phyloP scores from a whole-genome alignment of 23 red algal genomes.

The Gracilaria domingensis region DNA sequence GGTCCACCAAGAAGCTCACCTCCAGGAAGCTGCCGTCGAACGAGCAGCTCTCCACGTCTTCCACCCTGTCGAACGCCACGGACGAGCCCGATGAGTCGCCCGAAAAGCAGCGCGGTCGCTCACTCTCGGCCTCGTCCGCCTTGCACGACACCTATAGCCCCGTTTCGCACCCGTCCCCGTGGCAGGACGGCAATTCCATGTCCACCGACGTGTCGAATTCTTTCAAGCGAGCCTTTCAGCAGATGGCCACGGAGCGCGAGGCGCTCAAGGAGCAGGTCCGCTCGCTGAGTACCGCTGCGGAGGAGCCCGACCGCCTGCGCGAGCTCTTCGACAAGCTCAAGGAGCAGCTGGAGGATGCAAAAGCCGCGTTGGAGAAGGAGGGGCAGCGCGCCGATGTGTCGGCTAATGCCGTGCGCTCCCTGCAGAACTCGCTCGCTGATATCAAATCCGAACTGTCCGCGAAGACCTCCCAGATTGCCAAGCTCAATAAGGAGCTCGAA shows the following conservation, averaged over 20 bases:
- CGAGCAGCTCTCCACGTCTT: slow-evolving; percentile 36
- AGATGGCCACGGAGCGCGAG: slow-evolving; percentile 66
- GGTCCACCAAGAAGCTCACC: background rate
- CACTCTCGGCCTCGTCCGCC: background rate
- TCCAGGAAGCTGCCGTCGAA: background rate
- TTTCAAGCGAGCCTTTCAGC: slow-evolving; percentile 69
- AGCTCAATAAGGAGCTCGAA: slow-evolving; percentile 62
- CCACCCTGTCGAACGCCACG: slow-evolving; percentile 1
- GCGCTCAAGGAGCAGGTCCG: slow-evolving; percentile 20
- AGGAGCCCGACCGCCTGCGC: slow-evolving; percentile 25
- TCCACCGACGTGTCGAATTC: slow-evolving; percentile 57
- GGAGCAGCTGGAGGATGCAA: slow-evolving; percentile 62
- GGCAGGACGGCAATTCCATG: slow-evolving; percentile 43
- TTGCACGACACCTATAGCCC: background rate
- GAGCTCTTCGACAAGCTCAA: slow-evolving; percentile 5
- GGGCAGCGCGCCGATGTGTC: slow-evolving; percentile 9
- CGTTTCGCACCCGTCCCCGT: slow-evolving; percentile 9
- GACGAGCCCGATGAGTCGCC: slow-evolving; percentile 20
- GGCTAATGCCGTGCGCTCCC: slow-evolving; percentile 31
- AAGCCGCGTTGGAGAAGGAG: slow-evolving; percentile 46
- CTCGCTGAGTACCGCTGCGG: background rate
- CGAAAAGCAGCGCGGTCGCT: background rate
- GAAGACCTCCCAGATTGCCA: slow-evolving; percentile 34
- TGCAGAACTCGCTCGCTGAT: slow-evolving; percentile 35
- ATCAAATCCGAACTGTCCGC: slow-evolving; percentile 33